Evolutionary conservation across 129 eudicot species (phyloP), one percentile per base, ranked within the genome.

Genomic region (Flaveria robusta): DNA sequence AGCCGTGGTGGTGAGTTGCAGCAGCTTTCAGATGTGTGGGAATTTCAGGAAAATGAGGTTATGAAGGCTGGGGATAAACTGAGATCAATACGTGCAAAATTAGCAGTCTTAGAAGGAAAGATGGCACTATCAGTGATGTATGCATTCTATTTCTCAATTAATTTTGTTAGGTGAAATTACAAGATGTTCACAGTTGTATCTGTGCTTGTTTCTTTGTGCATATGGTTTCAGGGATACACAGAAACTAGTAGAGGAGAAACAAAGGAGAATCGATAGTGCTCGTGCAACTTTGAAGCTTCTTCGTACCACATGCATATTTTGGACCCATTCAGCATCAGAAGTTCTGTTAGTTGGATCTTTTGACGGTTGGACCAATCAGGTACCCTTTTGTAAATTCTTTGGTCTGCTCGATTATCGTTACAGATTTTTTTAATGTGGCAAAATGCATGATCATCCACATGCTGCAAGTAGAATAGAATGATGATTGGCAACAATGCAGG

Each of bases 331-430:
- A 42, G 98, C 94, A 70, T 79, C 92, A 3, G 86, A 92, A 82
- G 98, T 92, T 81, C 63, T 88, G 20, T 77, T 92, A 69, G 83
- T 85, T 24, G 96, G 98, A 42, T 92, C 98, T 16, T 92, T 84
- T 78, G 90, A 92, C 64, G 98, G 98, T 46, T 92, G 98, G 98
- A 85, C 83, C 68, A 84, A 90, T 77, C 94, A 90, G 98, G 98
- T 92, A 50, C 54, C 29, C 29, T 23, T 42, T 67, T 31, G 22
- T 4, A 59, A 27, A 51, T 24, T 22, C 34, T 49, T 50, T 24
- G 20, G 23, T 24, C 43, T 49, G 5, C 27, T 39, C 39, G 26
- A 59, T 59, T 59, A 59, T 12, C 66, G 12, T 24, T 59, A 23
- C 66, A 23, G 1, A 22, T 22, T 22, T 20, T 0, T 56, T 20